Percentiles rank a stretch among this genome's conserved stretches.
Conservation (phyloP, 129 eudicot species). For the Tagetes patula region DNA sequence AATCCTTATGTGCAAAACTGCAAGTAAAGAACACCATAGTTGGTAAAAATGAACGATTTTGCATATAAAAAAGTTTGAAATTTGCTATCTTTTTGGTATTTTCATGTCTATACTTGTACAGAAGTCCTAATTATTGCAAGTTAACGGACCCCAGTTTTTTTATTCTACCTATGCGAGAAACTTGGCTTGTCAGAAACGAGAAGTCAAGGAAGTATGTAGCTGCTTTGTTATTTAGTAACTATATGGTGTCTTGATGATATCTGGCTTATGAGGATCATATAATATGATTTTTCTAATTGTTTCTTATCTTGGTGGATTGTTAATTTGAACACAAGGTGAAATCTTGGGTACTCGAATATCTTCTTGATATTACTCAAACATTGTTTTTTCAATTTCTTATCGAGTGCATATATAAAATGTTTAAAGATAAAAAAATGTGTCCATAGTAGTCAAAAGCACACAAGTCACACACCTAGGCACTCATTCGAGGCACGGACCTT, state of each 20-base stretch:
- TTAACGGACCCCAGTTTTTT: not conserved
- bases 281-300: not conserved
- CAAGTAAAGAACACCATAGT: not conserved
- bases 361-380: not conserved
- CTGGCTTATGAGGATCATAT: slow-evolving; percentile 1
- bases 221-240: not conserved
- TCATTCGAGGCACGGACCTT: not conserved
- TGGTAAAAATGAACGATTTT: slow-evolving; percentile 7
- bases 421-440: not conserved
- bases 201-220: not conserved
- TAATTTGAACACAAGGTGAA: slow-evolving; percentile 8
- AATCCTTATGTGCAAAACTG: not conserved
- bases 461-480: not conserved
- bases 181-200: not conserved
- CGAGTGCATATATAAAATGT: not conserved
- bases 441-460: not conserved
- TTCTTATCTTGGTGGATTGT: not conserved
- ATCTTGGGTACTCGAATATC: slow-evolving; percentile 9
- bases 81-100: slow-evolving; percentile 1
- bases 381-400: not conserved
- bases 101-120: slow-evolving; percentile 11
- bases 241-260: not conserved
- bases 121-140: slow-evolving; percentile 3
- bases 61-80: not conserved
- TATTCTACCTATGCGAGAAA: not conserved